These are phyloP conservation scores for Kwoniella botswanensis DNA, from an alignment of 768 basidiomycete genomes.

Conservation along the genomic window DNA sequence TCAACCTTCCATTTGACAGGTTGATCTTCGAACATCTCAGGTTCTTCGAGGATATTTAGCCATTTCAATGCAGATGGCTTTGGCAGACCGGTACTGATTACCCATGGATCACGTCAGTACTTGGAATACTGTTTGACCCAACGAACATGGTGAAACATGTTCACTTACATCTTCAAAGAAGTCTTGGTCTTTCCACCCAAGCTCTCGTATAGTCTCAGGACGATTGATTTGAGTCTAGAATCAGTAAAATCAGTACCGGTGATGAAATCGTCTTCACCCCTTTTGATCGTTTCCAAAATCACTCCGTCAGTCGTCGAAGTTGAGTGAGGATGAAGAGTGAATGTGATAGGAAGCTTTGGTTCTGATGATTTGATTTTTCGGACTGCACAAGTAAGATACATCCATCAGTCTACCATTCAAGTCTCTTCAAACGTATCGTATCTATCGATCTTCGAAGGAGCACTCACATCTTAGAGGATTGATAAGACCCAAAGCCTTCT, in stretches of 20 bases:
- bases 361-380: neutral
- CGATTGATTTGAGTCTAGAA: constrained; percentile 63
- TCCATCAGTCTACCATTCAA: too few species aligned
- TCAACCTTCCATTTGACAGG: constrained; percentile 8
- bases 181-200: constrained; percentile 81
- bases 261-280: constrained; percentile 17
- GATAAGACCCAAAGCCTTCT: constrained; percentile 24
- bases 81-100: constrained; percentile 47
- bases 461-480: constrained; percentile 6
- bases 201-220: constrained; percentile 86
- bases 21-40: constrained; percentile 41
- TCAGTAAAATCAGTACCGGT: constrained; percentile 54
- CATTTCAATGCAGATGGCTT: constrained; percentile 63
- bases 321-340: neutral
- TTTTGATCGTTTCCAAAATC: constrained; percentile 21
- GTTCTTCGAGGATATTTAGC: constrained; percentile 84
- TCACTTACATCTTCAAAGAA: constrained; percentile 63
- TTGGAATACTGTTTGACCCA: too few species aligned
- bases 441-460: neutral
- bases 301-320: neutral
- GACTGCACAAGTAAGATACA: too few species aligned
- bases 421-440: too few species aligned
- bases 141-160: too few species aligned
- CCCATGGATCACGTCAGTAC: neutral
- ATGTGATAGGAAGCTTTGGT: neutral